These are phyloP conservation scores for Penicillium freii DNA, from an alignment of 2,329 filamentous ascomycete genomes.

Conservation along the genomic window DNA sequence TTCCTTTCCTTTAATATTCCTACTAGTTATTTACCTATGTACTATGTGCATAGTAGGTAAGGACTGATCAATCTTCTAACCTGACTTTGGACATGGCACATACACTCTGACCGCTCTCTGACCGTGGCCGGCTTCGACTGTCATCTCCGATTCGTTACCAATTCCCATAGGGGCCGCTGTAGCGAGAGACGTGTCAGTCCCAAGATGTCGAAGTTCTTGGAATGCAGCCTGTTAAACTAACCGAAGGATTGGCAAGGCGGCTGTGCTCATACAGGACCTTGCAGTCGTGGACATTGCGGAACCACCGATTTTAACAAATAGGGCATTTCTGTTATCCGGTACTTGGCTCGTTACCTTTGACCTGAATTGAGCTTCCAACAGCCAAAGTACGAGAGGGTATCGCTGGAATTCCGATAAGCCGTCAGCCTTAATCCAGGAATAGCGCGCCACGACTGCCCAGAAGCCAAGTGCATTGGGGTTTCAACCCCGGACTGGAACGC, in stretches of 20 bases:
- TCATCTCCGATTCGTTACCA: not conserved
- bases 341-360: not conserved
- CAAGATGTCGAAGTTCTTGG: slow-evolving; percentile 18
- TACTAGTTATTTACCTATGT: not conserved
- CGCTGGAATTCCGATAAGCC: not conserved
- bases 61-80: not conserved
- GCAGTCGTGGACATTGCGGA: slow-evolving; percentile 15
- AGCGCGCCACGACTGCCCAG: slow-evolving; percentile 6
- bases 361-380: not conserved
- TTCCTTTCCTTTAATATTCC: not conserved
- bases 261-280: slow-evolving; percentile 7
- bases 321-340: not conserved
- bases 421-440: slow-evolving; percentile 2
- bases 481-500: slow-evolving; percentile 1
- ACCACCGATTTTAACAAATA: not conserved
- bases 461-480: slow-evolving; percentile 5
- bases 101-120: not conserved
- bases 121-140: not conserved
- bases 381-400: slow-evolving; percentile 5
- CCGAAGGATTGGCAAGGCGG: slow-evolving; percentile 14
- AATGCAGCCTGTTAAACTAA: slow-evolving; percentile 7
- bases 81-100: not conserved
- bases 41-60: not conserved
- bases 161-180: not conserved
- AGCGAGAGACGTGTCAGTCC: slow-evolving; percentile 6